Evolutionary conservation across 345 rosid species (phyloP).

Genomic region (Lumnitzera littorea): DNA sequence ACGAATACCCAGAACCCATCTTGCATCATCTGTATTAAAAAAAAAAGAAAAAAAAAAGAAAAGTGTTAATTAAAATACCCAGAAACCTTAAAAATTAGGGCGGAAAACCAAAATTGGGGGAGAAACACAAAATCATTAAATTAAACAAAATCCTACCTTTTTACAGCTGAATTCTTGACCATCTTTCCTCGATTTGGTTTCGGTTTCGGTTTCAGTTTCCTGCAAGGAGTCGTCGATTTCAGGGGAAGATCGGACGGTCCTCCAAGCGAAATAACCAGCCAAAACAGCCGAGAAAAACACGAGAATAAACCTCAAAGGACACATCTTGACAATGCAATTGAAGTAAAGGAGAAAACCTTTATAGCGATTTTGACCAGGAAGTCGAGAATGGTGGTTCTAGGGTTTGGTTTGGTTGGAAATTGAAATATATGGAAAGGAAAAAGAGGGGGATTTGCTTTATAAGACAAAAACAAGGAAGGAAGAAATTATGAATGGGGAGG

Average conservation of each 20-base stretch:
- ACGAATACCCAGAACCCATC: conserved; percentile 78
- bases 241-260: conserved; percentile 57
- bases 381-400: too few species aligned
- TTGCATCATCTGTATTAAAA: conserved; percentile 39
- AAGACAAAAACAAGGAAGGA: conserved; percentile 13
- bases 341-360: too few species aligned
- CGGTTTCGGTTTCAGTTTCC: conserved; percentile 33
- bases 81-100: neutral
- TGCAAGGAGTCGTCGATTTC: conserved; percentile 24
- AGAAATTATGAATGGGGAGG: neutral
- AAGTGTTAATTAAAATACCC: neutral
- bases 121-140: neutral
- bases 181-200: conserved; percentile 22
- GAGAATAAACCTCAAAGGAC: conserved; percentile 78
- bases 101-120: neutral
- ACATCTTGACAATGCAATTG: conserved; percentile 27
- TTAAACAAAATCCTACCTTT: conserved; percentile 32
- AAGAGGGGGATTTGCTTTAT: neutral
- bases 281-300: conserved; percentile 82
- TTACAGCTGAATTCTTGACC: conserved; percentile 32
- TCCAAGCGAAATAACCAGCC: conserved; percentile 89
- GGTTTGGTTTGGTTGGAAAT: too few species aligned
- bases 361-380: too few species aligned
- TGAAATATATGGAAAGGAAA: neutral
- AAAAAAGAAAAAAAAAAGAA: conserved; percentile 4